A percentile compares a stretch with the other conserved stretches of the same genome.
phyloP scores from a whole-genome alignment of 768 basidiomycete genomes.

The Leucocoprinus sp. region DNA sequence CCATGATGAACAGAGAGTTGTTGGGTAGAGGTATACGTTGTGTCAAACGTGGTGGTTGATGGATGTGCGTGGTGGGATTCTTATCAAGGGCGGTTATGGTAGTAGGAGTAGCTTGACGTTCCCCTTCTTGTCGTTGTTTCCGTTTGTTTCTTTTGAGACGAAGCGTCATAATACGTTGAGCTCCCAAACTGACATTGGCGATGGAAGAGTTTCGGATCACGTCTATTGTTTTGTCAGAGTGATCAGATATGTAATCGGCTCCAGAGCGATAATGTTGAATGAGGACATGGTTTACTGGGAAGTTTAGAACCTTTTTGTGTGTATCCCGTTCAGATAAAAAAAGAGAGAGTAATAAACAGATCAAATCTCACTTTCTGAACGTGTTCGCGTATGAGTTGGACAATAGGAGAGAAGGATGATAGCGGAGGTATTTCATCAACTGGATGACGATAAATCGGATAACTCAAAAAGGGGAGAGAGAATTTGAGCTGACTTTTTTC shows the following conservation, averaged over 20 bases:
- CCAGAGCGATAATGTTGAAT: slow-evolving; percentile 78
- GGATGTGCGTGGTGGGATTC: neutral
- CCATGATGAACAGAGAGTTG: slow-evolving; percentile 79
- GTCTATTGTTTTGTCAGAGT: slow-evolving; percentile 84
- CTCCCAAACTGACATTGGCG: slow-evolving; percentile 77
- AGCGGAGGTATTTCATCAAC: slow-evolving; percentile 71
- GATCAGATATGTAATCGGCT: slow-evolving; percentile 78
- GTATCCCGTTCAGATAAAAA: neutral
- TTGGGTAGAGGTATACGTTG: slow-evolving; percentile 71
- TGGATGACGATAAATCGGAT: slow-evolving; percentile 75
- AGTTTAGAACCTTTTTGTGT: slow-evolving; percentile 25
- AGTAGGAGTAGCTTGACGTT: neutral
- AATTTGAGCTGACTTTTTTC: no score
- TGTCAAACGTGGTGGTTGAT: slow-evolving; percentile 25
- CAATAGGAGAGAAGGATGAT: slow-evolving; percentile 58
- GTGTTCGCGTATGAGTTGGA: slow-evolving; percentile 52
- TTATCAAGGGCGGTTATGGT: neutral
- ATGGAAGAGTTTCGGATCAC: slow-evolving; percentile 66
- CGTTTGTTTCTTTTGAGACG: slow-evolving; percentile 48
- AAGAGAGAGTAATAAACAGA: slow-evolving; percentile 2
- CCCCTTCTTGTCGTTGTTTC: slow-evolving; percentile 11
- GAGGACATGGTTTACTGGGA: slow-evolving; percentile 76
- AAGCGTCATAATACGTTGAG: slow-evolving; percentile 71
- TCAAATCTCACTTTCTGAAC: slow-evolving; percentile 44
- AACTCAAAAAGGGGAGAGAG: neutral